Evolutionary conservation across 176 grass and related monocot species (phyloP).

Genomic region (Cenchrus fungigraminus): DNA sequence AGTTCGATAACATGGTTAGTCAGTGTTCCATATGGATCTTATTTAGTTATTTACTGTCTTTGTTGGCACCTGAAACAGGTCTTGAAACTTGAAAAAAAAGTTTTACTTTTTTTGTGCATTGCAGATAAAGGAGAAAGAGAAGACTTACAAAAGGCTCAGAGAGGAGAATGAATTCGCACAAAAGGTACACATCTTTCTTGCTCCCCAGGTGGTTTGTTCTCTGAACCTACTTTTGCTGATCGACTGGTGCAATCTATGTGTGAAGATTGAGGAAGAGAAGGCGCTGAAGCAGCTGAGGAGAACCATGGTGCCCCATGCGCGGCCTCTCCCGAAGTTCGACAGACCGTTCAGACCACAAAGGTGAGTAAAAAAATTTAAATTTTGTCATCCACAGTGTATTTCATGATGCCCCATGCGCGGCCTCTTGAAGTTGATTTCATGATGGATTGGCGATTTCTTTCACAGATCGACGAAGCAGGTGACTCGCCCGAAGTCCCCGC

Average conservation of each 20-base stretch:
- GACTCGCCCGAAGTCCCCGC: slow-evolving; percentile 71
- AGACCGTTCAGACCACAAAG: slow-evolving; percentile 84
- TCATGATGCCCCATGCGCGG: background rate
- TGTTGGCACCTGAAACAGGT: background rate
- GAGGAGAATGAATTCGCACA: slow-evolving; percentile 85
- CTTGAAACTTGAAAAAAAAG: background rate
- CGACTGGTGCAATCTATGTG: slow-evolving; percentile 27
- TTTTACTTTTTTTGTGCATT: background rate
- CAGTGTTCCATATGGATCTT: background rate
- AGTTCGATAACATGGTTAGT: slow-evolving; percentile 81
- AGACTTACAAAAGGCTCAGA: slow-evolving; percentile 76
- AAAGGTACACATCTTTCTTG: slow-evolving; percentile 47
- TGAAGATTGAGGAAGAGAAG: slow-evolving; percentile 97
- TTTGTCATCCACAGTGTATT: background rate
- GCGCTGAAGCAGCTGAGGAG: slow-evolving; percentile 88
- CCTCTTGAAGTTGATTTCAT: slow-evolving; percentile 23
- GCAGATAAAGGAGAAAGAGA: slow-evolving; percentile 90
- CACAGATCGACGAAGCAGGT: slow-evolving; percentile 72
- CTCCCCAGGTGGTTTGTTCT: background rate
- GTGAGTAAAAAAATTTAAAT: slow-evolving; percentile 42
- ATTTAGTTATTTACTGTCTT: background rate
- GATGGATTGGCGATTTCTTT: background rate
- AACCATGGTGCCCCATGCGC: slow-evolving; percentile 82
- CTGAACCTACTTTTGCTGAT: background rate
- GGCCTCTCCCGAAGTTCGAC: slow-evolving; percentile 84